Base-by-base conservation (phyloP, 148 eudicot genomes). In the Suaeda aralocaspica region DNA sequence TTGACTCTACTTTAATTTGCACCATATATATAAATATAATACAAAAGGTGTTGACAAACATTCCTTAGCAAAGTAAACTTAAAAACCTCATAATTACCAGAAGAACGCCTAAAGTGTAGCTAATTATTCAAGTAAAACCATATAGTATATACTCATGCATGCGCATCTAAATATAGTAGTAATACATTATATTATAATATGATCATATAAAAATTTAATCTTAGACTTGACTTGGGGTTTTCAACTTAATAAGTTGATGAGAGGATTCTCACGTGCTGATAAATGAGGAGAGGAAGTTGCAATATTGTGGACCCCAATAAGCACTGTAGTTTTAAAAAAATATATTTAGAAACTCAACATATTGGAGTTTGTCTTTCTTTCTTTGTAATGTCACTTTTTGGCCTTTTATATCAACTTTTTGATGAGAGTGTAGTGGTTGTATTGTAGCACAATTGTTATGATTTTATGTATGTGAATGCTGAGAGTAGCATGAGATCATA, bases 401-500 rank as follows among this genome's bases (percentile, higher is more conserved):
- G 29, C 24, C 45, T 50, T 72, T 72, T 72, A 2, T 34, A 50
- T 65, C 33, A 19, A 57, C 42, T 66, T 30, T 56, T 49, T 33
- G 30, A 62, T 49, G 67, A 22, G 13, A 48, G 28, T 70, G 65
- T 63, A 70, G 72, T 74, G 77, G 45, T 59, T 74, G 71, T 74
- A 50, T 59, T 74, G 45, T 50, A 25, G 16, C 72, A 68, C 66
- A 74, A 59, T 68, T 51, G 72, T 49, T 1, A 31, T 1, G 50
- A 11, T 29, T 66, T 67, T 59, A 26, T 67, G 9, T 34, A 7
- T 57, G 18, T 64, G 25, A 1, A 9, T 62, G 64, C 33, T 75
- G 74, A 75, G 64, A n/a, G 10, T n/a, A 53, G 78, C 78, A 75
- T 69, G 78, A 75, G 29, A 55, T 69, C 73, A 75, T 64, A 22